These are phyloP conservation scores for Panicum miliaceum DNA, from an alignment of 176 grass and related monocot species.

Conservation along the genomic window DNA sequence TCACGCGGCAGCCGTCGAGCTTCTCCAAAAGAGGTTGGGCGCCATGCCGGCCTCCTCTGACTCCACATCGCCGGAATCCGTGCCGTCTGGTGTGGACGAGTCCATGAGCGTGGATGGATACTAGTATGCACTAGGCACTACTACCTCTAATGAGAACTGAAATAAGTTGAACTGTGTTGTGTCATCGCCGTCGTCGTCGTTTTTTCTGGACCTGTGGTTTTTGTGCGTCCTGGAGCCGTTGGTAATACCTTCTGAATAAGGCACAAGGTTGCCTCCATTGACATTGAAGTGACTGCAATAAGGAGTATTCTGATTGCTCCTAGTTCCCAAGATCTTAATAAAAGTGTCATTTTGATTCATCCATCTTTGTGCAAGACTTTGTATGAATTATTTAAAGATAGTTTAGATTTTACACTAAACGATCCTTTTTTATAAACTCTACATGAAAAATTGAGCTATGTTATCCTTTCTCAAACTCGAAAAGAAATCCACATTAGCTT, in stretches of 20 bases:
- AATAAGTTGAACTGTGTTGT: background rate
- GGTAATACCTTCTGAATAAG: background rate
- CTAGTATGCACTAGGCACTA: slow-evolving; percentile 32
- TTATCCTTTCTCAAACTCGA: background rate
- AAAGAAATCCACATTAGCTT: too few species aligned
- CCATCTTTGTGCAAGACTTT: background rate
- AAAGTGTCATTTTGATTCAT: background rate
- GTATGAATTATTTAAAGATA: background rate
- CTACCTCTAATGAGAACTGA: background rate
- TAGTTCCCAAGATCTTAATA: background rate
- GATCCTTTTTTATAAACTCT: background rate
- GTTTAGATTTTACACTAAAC: background rate
- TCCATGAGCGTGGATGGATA: background rate
- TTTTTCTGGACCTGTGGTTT: background rate
- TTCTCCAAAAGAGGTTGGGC: slow-evolving; percentile 30
- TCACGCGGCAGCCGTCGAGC: slow-evolving; percentile 40
- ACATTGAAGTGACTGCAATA: background rate
- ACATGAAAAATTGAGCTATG: background rate
- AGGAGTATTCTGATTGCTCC: background rate
- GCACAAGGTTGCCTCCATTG: background rate
- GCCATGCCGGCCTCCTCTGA: background rate
- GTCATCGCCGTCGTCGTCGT: background rate
- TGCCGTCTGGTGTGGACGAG: background rate
- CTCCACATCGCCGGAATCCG: background rate
- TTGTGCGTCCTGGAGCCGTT: background rate